These are phyloP conservation scores for Acacia crassicarpa DNA, from an alignment of 306 rosid genomes.

Conservation along the genomic window DNA sequence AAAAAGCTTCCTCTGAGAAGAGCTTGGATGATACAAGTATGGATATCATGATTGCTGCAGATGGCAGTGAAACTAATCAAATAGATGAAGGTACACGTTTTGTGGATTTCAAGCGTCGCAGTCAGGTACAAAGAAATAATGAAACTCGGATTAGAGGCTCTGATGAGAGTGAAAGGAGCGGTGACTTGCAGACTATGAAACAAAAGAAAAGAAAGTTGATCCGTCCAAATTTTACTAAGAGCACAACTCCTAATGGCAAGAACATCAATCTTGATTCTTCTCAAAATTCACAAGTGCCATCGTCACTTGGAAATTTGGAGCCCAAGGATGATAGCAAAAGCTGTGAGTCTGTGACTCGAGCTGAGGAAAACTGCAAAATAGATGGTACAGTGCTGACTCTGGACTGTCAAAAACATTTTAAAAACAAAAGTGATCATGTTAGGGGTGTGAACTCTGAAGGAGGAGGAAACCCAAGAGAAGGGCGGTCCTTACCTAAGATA, in stretches of 20 bases:
- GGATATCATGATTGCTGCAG: conserved; percentile 23
- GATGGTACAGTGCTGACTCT: conserved; percentile 18
- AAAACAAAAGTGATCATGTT: conserved; percentile 26
- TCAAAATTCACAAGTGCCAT: conserved; percentile 26
- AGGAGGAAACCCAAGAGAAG: conserved; percentile 21
- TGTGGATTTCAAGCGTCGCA: conserved; percentile 72
- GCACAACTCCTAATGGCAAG: conserved; percentile 25
- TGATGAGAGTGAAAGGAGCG: conserved; percentile 19
- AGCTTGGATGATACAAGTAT: conserved; percentile 12
- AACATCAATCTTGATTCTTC: conserved; percentile 25
- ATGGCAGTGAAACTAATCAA: conserved; percentile 29
- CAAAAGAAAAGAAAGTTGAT: conserved; percentile 61
- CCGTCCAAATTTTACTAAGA: conserved; percentile 56
- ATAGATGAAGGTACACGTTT: conserved; percentile 18
- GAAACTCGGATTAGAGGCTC: conserved; percentile 21
- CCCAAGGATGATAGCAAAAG: conserved; percentile 28
- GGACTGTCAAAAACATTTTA: not conserved
- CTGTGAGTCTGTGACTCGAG: conserved; percentile 29
- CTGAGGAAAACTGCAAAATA: conserved; percentile 21
- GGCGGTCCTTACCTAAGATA: not conserved
- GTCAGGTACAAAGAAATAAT: conserved; percentile 38
- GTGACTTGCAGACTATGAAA: conserved; percentile 26
- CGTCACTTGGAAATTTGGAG: conserved; percentile 28
- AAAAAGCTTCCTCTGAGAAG: conserved; percentile 26
- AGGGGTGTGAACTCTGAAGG: conserved; percentile 4